A percentile compares a stretch with the other conserved stretches of the same genome.
phyloP scores from a whole-genome alignment of 2,329 filamentous ascomycete genomes.

The Xylaria arbuscula region DNA sequence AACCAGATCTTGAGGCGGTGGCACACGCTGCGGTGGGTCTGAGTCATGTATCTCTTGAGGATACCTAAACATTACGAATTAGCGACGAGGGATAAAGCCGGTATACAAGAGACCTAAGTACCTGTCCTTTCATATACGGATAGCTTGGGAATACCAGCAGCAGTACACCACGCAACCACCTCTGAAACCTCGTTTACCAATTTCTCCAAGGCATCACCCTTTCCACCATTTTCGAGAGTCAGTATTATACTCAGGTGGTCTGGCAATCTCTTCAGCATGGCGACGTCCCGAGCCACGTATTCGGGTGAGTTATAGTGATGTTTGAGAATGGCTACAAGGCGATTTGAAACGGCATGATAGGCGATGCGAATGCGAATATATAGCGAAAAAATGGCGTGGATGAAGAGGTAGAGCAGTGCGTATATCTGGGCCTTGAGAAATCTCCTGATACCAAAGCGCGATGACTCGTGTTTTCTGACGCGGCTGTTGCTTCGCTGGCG shows the following conservation, averaged over 20 bases:
- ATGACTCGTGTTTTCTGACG: conserved; percentile 50
- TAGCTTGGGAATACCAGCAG: conserved; percentile 85
- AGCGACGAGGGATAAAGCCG: conserved; percentile 33
- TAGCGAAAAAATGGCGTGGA: conserved; percentile 87
- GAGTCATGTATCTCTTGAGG: conserved; percentile 88
- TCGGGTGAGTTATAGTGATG: conserved; percentile 97
- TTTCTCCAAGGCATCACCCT: conserved; percentile 80
- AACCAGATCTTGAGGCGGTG: conserved; percentile 89
- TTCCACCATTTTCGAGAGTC: conserved; percentile 75
- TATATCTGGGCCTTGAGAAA: conserved; percentile 73
- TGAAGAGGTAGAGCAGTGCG: conserved; percentile 72
- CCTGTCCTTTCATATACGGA: conserved; percentile 94
- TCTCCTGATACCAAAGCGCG: conserved; percentile 67
- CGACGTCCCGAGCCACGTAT: conserved; percentile 88
- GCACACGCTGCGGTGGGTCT: conserved; percentile 81
- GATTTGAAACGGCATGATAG: conserved; percentile 81
- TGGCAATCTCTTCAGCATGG: conserved; percentile 77
- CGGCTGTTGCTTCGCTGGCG: conserved; percentile 46
- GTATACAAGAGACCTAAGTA: conserved; percentile 54
- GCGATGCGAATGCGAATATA: conserved; percentile 85
- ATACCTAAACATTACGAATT: conserved; percentile 67
- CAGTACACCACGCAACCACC: conserved; percentile 91
- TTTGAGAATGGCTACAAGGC: conserved; percentile 83
- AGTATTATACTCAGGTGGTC: conserved; percentile 90
- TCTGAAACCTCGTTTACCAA: conserved; percentile 92